These are phyloP conservation scores for Dimocarpus longan DNA, from an alignment of 345 rosid species.

Conservation along the genomic window DNA sequence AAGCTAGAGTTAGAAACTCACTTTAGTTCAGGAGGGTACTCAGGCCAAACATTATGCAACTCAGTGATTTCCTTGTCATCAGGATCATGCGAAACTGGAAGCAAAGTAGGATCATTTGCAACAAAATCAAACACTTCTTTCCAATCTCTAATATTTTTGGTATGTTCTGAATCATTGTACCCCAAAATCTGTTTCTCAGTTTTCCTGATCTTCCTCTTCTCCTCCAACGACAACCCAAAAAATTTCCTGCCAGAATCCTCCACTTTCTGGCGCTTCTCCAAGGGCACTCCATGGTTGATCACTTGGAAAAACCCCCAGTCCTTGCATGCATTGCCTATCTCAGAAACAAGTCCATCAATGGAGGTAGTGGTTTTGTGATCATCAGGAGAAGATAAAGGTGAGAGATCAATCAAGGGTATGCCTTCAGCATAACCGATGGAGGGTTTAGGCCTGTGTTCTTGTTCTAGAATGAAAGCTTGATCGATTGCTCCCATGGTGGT, in stretches of 20 bases:
- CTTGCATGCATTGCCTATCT: slow-evolving; percentile 42
- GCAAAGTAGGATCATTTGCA: slow-evolving; percentile 24
- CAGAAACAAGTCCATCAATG: slow-evolving; percentile 23
- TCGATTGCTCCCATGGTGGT: slow-evolving; percentile 41
- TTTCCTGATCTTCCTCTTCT: slow-evolving; percentile 41
- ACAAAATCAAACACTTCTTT: slow-evolving; percentile 48
- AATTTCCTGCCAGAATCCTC: slow-evolving; percentile 30
- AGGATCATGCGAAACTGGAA: slow-evolving; percentile 29
- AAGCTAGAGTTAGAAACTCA: neutral
- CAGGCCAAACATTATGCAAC: slow-evolving; percentile 15
- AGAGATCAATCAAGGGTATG: slow-evolving; percentile 43
- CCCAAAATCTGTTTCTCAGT: slow-evolving; percentile 33
- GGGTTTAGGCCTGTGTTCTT: slow-evolving; percentile 38
- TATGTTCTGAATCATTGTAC: slow-evolving; percentile 45
- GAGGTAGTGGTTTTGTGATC: neutral
- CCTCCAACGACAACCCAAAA: slow-evolving; percentile 35
- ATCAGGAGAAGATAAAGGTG: slow-evolving; percentile 19
- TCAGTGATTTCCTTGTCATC: slow-evolving; percentile 21
- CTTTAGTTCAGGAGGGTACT: slow-evolving; percentile 29
- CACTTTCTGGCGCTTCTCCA: slow-evolving; percentile 23
- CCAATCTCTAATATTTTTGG: slow-evolving; percentile 62
- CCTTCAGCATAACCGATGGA: slow-evolving; percentile 24
- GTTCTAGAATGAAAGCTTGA: slow-evolving; percentile 34
- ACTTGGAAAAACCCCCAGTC: slow-evolving; percentile 48
- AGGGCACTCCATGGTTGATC: slow-evolving; percentile 49